phyloP scores from a whole-genome alignment of 768 basidiomycete species.

The Candolleomyces aberdarensis region DNA sequence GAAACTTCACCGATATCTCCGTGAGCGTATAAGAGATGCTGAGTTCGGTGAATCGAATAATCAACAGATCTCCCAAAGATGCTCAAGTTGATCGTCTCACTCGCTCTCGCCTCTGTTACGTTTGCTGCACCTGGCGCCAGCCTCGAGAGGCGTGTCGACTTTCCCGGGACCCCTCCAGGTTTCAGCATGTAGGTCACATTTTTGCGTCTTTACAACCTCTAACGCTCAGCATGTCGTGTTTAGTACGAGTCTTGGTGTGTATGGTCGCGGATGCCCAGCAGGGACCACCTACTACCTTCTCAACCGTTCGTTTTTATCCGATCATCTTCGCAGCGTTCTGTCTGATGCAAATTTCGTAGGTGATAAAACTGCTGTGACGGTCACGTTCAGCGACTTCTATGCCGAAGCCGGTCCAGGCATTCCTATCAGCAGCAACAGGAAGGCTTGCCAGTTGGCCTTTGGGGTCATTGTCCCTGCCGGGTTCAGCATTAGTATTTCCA shows the following conservation, averaged over 20 bases:
- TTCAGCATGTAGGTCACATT: constrained; percentile 10
- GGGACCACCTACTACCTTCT: constrained; percentile 15
- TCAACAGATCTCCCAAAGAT: background rate
- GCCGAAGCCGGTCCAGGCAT: constrained; percentile 19
- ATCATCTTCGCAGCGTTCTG: background rate
- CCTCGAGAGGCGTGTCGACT: background rate
- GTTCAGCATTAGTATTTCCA: constrained; percentile 19
- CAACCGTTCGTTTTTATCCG: background rate
- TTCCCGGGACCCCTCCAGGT: constrained; percentile 4
- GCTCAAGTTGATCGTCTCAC: background rate
- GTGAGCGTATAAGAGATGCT: too few relatives aligned
- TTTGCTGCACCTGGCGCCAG: background rate
- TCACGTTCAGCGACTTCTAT: constrained; percentile 18
- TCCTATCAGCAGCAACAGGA: constrained; percentile 17
- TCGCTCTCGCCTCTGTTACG: background rate
- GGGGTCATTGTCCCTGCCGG: constrained; percentile 19
- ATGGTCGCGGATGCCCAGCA: constrained; percentile 18
- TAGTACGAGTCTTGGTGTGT: constrained; percentile 17
- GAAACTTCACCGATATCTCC: background rate
- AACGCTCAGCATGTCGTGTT: background rate
- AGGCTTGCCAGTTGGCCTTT: constrained; percentile 20
- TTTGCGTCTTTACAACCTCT: background rate
- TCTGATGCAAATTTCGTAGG: background rate
- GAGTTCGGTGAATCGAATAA: too few relatives aligned
- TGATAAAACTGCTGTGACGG: constrained; percentile 17